Base-by-base conservation (phyloP, 2,329 filamentous ascomycete species). In the Xylaria sp. region DNA sequence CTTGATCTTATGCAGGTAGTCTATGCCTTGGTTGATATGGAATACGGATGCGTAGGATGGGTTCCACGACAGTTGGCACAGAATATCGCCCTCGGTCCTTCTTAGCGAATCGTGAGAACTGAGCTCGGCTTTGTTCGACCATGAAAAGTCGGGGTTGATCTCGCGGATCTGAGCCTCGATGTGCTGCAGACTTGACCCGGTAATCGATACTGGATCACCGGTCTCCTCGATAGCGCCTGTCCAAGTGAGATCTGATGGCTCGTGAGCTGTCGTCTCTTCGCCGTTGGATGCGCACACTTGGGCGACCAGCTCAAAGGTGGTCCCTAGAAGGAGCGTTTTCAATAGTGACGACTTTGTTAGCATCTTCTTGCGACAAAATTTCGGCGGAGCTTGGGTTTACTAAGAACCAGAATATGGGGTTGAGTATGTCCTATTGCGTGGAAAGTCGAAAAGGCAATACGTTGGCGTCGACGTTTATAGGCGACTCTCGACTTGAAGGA, bases 21-120 rank as follows among this genome's bases (percentile, higher is more conserved):
- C 11, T 18, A 64, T 60, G 1, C 59, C 64, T 34, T 63, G 58
- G 2, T 44, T 52, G 56, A 61, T 64, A 19, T 63, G 60, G 48
- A 59, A 64, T 16, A 61, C 62, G 23, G 64, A 64, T 4, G 64
- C 63, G 37, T 52, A 62, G 8, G 52, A 5, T n/a, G 54, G 57
- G 10, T 52, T 13, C 60, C 54, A 61, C 23, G 54, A 9, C 13
- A 59, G n/a, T 4, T 61, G 19, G 49, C 63, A 64, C 3, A 61
- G 5, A 11, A 61, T 55, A 5, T 62, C 47, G 30, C 35, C 10
- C 39, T 58, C 49, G 19, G 16, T 49, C 2, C 47, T 49, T n/a
- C 18, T 50, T 3, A 8, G 3, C 13, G 46, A 44, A 4, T 35
- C 37, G 4, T 3, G 30, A 34, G 42, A 8, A 9, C 4, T 19